A percentile compares a stretch with the other conserved stretches of the same genome.
Conservation (phyloP, 805 yeast genomes). For the Ogataea wickerhamii region DNA sequence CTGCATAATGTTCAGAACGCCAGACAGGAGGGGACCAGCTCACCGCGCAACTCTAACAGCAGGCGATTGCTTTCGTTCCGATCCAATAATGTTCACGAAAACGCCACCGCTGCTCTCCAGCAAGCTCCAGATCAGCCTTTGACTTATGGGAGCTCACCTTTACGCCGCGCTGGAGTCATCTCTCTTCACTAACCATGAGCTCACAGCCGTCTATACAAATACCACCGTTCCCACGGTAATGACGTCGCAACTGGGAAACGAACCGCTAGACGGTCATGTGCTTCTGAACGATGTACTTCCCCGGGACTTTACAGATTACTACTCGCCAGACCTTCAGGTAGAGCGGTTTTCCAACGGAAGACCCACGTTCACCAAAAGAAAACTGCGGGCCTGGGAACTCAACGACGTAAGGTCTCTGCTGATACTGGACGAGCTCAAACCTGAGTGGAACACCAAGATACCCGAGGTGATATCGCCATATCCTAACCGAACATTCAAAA, state of each 20-base stretch:
- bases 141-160: slow-evolving; percentile 34
- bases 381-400: slow-evolving; percentile 64
- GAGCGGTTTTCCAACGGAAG: slow-evolving; percentile 54
- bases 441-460: slow-evolving; percentile 53
- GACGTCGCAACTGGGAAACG: slow-evolving; percentile 1
- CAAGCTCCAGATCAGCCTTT: slow-evolving; percentile 7
- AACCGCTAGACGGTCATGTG: slow-evolving; percentile 13
- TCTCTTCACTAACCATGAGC: slow-evolving; percentile 21
- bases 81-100: slow-evolving; percentile 2
- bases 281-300: slow-evolving; percentile 53
- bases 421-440: slow-evolving; percentile 45
- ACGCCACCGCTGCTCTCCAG: neutral
- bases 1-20: slow-evolving; percentile 16
- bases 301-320: slow-evolving; percentile 48
- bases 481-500: slow-evolving; percentile 38
- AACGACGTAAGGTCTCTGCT: slow-evolving; percentile 66
- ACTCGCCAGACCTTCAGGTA: slow-evolving; percentile 50
- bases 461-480: slow-evolving; percentile 40
- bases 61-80: slow-evolving; percentile 2
- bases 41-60: slow-evolving; percentile 1
- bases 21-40: neutral
- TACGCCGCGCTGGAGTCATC: slow-evolving; percentile 25
- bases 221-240: slow-evolving; percentile 21
- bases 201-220: slow-evolving; percentile 29
- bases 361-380: slow-evolving; percentile 60